phyloP scores from a whole-genome alignment of 2,329 filamentous ascomycete genomes.

The Geosmithia flava region DNA sequence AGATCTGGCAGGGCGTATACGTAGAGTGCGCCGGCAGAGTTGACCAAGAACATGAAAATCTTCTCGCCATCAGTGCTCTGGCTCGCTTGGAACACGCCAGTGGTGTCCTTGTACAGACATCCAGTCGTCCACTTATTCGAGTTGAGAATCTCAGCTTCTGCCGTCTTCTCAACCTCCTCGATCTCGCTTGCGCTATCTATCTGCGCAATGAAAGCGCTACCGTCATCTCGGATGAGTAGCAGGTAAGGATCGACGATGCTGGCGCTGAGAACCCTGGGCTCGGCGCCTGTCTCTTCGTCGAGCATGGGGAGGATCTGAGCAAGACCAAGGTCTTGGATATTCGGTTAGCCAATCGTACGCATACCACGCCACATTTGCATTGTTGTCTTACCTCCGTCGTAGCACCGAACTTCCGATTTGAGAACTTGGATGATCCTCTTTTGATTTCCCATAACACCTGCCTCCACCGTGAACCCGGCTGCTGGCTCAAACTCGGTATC shows the following conservation, averaged over 20 bases:
- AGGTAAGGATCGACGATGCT: conserved; percentile 84
- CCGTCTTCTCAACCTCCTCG: conserved; percentile 60
- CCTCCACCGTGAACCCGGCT: conserved; percentile 75
- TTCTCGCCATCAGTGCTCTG: conserved; percentile 29
- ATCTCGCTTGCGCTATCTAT: conserved; percentile 70
- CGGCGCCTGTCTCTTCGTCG: conserved; percentile 77
- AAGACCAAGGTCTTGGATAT: conserved; percentile 59
- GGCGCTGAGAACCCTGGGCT: conserved; percentile 65
- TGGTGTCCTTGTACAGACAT: conserved; percentile 64
- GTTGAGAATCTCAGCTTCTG: conserved; percentile 33
- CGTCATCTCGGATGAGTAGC: conserved; percentile 72
- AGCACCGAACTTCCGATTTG: conserved; percentile 76
- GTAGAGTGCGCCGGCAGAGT: conserved; percentile 58
- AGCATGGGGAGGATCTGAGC: conserved; percentile 87
- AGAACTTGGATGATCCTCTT: conserved; percentile 80
- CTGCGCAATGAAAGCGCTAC: conserved; percentile 64
- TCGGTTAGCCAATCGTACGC: conserved; percentile 11
- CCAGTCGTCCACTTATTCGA: conserved; percentile 69
- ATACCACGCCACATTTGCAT: not conserved
- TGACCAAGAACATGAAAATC: conserved; percentile 67
- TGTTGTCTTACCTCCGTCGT: conserved; percentile 63
- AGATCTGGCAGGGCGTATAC: conserved; percentile 71
- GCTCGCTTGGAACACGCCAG: conserved; percentile 37
- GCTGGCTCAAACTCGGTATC: conserved; percentile 88
- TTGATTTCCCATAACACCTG: conserved; percentile 69